A percentile compares a stretch with the other conserved stretches of the same genome.
These are phyloP conservation scores for Coemansia sp. DNA, from an alignment of 192 early-diverging fungal species.

Conservation along the genomic window DNA sequence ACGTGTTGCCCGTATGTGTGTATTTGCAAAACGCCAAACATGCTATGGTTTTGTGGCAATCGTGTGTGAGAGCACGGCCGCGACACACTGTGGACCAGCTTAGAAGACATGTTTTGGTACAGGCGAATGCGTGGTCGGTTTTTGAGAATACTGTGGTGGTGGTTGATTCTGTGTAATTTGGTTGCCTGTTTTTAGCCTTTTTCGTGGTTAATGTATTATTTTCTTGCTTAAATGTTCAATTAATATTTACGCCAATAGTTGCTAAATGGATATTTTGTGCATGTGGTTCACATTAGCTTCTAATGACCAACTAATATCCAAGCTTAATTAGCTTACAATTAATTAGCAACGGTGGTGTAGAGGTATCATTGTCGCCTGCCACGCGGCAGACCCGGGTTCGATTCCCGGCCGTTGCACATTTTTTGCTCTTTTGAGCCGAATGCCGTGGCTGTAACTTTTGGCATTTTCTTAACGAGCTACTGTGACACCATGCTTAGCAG, in stretches of 20 bases:
- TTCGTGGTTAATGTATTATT: too few species aligned
- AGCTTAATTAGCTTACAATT: neutral
- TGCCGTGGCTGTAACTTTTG: too few species aligned
- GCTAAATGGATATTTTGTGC: too few species aligned
- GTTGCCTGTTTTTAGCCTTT: too few species aligned
- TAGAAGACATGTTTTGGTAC: neutral
- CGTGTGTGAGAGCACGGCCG: neutral
- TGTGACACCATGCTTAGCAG: too few species aligned
- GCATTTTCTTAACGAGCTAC: too few species aligned
- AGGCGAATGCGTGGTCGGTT: neutral
- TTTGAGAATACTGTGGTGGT: too few species aligned
- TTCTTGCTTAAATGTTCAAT: too few species aligned
- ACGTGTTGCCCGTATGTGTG: neutral
- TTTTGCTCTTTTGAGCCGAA: neutral
- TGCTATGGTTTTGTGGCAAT: neutral
- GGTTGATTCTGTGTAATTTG: too few species aligned
- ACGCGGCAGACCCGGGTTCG: constrained; percentile 80
- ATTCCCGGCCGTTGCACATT: constrained; percentile 70
- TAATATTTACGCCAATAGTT: too few species aligned
- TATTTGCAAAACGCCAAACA: neutral
- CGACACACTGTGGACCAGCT: neutral
- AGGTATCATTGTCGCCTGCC: constrained; percentile 79
- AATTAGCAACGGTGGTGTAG: constrained; percentile 58
- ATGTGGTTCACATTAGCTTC: too few species aligned
- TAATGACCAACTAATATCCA: too few species aligned